Percentiles rank a stretch among this genome's conserved stretches.
phyloP scores from a whole-genome alignment of 306 rosid genomes.

The Sicyos baderoa region DNA sequence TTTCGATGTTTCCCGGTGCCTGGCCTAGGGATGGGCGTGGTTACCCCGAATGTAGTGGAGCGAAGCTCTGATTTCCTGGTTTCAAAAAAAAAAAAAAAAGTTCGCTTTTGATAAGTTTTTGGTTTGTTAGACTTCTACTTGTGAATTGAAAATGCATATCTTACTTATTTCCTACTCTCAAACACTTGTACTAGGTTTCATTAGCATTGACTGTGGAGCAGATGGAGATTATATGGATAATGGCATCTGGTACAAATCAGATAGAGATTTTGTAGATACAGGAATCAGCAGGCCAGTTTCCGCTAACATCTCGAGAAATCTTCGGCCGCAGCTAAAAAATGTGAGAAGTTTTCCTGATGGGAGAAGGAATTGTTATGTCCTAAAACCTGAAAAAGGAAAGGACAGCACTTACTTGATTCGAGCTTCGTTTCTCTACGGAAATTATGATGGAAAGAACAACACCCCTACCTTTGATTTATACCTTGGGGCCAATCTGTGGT shows the following conservation, averaged over 20 bases:
- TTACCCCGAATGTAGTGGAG: too few relatives aligned
- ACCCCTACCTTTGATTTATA: slow-evolving; percentile 27
- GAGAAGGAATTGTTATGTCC: slow-evolving; percentile 39
- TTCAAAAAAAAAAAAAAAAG: too few relatives aligned
- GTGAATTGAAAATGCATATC: neutral
- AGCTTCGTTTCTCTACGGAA: slow-evolving; percentile 34
- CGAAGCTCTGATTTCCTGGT: too few relatives aligned
- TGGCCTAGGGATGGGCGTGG: too few relatives aligned
- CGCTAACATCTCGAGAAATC: neutral
- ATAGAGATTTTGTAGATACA: slow-evolving; percentile 20
- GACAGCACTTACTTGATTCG: slow-evolving; percentile 34
- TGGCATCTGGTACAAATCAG: slow-evolving; percentile 21
- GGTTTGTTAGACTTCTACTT: neutral
- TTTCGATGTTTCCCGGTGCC: too few relatives aligned
- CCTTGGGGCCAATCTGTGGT: slow-evolving; percentile 39
- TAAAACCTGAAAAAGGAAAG: slow-evolving; percentile 27
- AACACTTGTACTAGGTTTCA: slow-evolving; percentile 27
- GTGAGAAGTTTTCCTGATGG: slow-evolving; percentile 44
- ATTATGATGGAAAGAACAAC: slow-evolving; percentile 30
- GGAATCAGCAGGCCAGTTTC: slow-evolving; percentile 12
- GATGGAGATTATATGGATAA: slow-evolving; percentile 8
- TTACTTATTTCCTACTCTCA: slow-evolving; percentile 13
- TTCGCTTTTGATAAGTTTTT: neutral
- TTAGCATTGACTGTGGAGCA: slow-evolving; percentile 36
- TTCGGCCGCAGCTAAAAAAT: slow-evolving; percentile 6